Base-by-base conservation (phyloP, 768 basidiomycete genomes). In the Dictyophora rubrovolvata region DNA sequence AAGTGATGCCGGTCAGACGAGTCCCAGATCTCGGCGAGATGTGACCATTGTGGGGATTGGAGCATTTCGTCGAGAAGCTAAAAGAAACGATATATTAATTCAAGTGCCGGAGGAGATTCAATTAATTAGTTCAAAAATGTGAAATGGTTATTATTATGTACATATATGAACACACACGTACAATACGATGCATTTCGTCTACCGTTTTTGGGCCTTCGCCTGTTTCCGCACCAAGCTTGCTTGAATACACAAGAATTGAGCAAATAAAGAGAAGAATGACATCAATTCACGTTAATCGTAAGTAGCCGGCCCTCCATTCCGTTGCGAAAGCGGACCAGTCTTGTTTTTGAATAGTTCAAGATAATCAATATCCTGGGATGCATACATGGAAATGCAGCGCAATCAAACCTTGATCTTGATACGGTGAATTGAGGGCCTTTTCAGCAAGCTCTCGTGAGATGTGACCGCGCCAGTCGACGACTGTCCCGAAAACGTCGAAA, bases 61-160 rank as follows among this genome's bases (percentile, higher is more conserved):
- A 87, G 75, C 72, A 87, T 77, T 16, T 64, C 60, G 20, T 87
- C 80, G 33, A 86, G 74, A 42, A 84, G 75, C 84, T 87, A 60
- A 5, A 18, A 14, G 20, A 42, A 20, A n/a, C n/a, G 12, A 23
- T 52, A 51, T 18, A 28, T 21, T 50, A 47, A n/a, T 8, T 28
- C 35, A 34, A 22, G 5, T 14, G 49, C 36, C 7, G 46, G 48
- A 4, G 18, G 50, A 46, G 48, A 34, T 17, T 33, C 5, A 57
- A 12, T 59, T 28, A 18, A 28, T 9, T 35, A 1, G 7, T 28
- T 17, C 49, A 28, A 5, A 23, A 49, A 23, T 22, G 20, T 37
- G 16, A 48, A 36, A 34, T 7, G 3, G 23, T 16, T 1, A 11
- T 36, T 18, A 23, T 42, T 37, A 5, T 28, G 28, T 28, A 28